Conservation (phyloP, 108 stramenopile species). For the Skeletonema grethae region DNA sequence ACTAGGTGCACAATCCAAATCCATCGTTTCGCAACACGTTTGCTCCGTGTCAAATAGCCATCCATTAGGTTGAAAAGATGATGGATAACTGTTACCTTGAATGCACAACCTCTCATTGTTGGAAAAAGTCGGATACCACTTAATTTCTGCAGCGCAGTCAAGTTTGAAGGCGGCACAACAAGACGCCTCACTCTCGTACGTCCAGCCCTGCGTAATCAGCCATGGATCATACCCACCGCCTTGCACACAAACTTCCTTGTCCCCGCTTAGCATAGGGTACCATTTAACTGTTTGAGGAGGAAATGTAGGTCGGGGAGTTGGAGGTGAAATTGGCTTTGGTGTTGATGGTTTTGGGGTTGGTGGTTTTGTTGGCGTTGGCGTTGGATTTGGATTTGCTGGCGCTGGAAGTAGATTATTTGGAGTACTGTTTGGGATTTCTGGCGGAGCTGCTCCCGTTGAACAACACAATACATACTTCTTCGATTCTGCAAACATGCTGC, state of each 20-base stretch:
- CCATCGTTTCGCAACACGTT: neutral
- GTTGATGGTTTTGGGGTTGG: neutral
- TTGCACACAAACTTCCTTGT: neutral
- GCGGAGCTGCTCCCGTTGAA: too few relatives aligned
- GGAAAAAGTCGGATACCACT: too few relatives aligned
- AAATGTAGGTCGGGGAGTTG: neutral
- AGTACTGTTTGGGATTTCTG: too few relatives aligned
- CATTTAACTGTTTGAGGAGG: neutral
- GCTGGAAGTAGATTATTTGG: too few relatives aligned
- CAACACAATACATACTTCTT: conserved; percentile 7
- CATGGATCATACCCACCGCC: neutral
- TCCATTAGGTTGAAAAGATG: too few relatives aligned
- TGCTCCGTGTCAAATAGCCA: neutral
- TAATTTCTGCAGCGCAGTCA: too few relatives aligned
- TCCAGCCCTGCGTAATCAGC: neutral
- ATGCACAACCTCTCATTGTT: too few relatives aligned
- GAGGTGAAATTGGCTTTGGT: neutral
- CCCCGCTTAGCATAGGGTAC: neutral
- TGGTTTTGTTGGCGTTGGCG: neutral
- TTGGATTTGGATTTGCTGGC: too few relatives aligned
- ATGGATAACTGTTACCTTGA: too few relatives aligned
- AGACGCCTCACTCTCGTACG: neutral
- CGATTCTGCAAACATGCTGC: neutral
- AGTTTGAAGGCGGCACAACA: too few relatives aligned
- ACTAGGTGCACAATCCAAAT: neutral